These are phyloP conservation scores for Fraxinus ornus DNA, from an alignment of 305 asterid species.

Conservation along the genomic window DNA sequence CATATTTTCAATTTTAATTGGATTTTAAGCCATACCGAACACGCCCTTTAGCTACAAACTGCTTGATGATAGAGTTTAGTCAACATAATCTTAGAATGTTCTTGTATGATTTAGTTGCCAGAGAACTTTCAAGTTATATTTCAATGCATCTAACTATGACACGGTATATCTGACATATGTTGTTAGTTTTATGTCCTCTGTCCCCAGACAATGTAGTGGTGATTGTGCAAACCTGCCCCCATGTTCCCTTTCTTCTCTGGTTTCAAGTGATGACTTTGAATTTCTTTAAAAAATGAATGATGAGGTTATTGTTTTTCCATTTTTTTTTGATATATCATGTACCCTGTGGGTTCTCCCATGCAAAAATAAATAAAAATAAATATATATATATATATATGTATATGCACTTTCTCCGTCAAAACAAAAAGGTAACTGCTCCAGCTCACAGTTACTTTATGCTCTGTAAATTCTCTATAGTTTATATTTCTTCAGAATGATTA, in stretches of 20 bases:
- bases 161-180: neutral
- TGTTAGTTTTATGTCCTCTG: neutral
- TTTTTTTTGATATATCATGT: too few species aligned
- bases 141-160: neutral
- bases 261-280: neutral
- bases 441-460: too few species aligned
- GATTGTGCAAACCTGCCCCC: neutral
- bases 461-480: too few species aligned
- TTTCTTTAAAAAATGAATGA: neutral
- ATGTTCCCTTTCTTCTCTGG: neutral
- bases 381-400: too few species aligned
- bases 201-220: neutral
- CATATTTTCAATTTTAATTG: too few species aligned
- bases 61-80: neutral
- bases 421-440: too few species aligned
- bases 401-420: neutral
- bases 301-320: neutral
- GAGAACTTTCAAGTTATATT: neutral
- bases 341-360: too few species aligned
- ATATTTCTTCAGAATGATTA: too few species aligned
- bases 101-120: neutral
- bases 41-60: neutral
- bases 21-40: too few species aligned
- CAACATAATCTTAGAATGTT: neutral
- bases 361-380: too few species aligned